Base-by-base conservation (phyloP, 176 grass and related monocot genomes). In the Zizania latifolia region DNA sequence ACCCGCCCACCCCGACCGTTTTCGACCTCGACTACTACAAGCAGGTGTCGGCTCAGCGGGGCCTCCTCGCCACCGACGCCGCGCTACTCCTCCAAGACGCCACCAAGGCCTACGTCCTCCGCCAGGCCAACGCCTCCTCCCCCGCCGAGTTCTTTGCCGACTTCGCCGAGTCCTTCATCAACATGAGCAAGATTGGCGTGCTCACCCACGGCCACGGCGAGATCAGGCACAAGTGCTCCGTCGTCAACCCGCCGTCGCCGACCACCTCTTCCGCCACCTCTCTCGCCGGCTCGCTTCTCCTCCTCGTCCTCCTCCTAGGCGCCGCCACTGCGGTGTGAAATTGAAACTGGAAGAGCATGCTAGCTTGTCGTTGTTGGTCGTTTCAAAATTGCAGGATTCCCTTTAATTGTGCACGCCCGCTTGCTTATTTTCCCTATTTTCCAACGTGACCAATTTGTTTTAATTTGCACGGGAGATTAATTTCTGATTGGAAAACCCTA, bases 1-100 rank as follows among this genome's bases (percentile, higher is more conserved):
- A 87, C 74, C 58, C 85, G 0, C 4, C 15, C 44, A 78, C 66
- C 77, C 45, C 41, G 1, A 11, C 40, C 10, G 40, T 12, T 34
- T 91, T 87, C 73, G 85, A 87, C 77, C 11, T 64, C 37, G 58
- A 21, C 56, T 91, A 87, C 81, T 87, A 84, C 80, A 10, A 24
- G 27, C 78, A 63, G 23, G 85, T 88, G 32, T 62, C 65, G 2
- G 40, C 4, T 35, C 58, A 35, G 17, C 61, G 24, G 15, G 81
- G 82, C 27, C 84, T 88, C 40, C 76, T 87, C 51, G 26, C 74
- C 59, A 88, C 81, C 34, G 82, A 87, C 53, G 81, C 53, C 35
- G 77, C 81, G 17, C 85, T 82, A 4, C 85, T 87, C 12, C 66
- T 72, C 26, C 11, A 88, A 41, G 5, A 2, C 8, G 8, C 46